Evolutionary conservation across 2,329 filamentous ascomycete species (phyloP).

Genomic region (Ophiostoma sp.): DNA sequence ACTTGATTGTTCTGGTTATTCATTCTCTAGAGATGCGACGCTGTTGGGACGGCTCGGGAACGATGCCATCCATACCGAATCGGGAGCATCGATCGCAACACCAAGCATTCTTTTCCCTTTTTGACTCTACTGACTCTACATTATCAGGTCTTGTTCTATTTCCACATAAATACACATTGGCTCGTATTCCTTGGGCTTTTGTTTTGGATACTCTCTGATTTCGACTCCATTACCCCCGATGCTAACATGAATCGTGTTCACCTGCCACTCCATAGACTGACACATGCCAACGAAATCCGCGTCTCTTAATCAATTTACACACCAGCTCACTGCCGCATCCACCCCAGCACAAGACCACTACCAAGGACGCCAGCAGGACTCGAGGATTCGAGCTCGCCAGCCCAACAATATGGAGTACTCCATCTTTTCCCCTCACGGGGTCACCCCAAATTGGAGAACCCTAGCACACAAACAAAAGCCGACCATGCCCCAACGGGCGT

Average conservation of each 20-base stretch:
- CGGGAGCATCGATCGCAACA: not conserved
- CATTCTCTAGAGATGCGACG: not conserved
- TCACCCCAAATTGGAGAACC: constrained; percentile 11
- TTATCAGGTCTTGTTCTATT: not conserved
- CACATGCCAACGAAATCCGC: not conserved
- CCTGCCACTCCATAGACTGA: not conserved
- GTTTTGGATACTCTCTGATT: not conserved
- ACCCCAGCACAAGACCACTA: not conserved
- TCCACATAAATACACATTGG: not conserved
- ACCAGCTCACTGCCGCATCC: not conserved
- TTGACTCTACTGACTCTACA: not conserved
- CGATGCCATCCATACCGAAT: not conserved
- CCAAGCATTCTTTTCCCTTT: not conserved
- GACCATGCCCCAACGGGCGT: constrained; percentile 12
- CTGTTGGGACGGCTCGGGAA: constrained; percentile 1
- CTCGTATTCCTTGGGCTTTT: not conserved
- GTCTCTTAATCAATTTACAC: not conserved
- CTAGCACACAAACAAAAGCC: not conserved
- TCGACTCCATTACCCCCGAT: not conserved
- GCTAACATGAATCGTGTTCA: constrained; percentile 4
- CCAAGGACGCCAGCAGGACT: not conserved
- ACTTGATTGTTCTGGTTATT: not conserved
- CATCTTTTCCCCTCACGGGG: constrained; percentile 14
- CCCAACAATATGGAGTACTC: constrained; percentile 2
- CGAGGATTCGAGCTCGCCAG: not conserved